Evolutionary conservation across 164 flowering plant species (phyloP).

Genomic region (Umbellularia californica): DNA sequence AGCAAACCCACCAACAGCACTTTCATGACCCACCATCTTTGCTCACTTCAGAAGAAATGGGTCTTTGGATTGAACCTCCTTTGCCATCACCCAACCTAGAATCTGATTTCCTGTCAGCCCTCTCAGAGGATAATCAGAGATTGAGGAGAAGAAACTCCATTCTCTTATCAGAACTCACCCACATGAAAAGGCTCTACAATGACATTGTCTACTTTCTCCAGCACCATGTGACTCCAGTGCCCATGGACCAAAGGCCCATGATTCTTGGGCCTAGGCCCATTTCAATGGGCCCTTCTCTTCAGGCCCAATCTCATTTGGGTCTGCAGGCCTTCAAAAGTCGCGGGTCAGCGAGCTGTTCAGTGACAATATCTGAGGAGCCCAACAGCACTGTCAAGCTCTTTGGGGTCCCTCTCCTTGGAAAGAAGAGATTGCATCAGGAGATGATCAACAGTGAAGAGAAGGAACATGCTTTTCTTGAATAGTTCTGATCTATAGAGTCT

Average conservation of each 20-base stretch:
- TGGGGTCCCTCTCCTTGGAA: slow-evolving; percentile 45
- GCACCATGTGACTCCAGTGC: slow-evolving; percentile 43
- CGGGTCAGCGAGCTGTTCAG: slow-evolving; percentile 5
- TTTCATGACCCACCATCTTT: slow-evolving; percentile 15
- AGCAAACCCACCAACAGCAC: slow-evolving; percentile 21
- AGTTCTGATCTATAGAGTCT: neutral
- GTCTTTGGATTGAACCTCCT: slow-evolving; percentile 21
- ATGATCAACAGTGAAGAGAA: neutral
- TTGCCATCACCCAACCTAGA: slow-evolving; percentile 12
- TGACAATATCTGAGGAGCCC: slow-evolving; percentile 17
- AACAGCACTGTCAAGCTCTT: slow-evolving; percentile 39
- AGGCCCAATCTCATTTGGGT: slow-evolving; percentile 11
- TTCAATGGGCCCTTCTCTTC: slow-evolving; percentile 19
- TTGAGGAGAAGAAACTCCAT: slow-evolving; percentile 43
- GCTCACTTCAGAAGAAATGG: slow-evolving; percentile 20
- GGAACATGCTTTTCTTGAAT: neutral
- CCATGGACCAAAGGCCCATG: slow-evolving; percentile 18
- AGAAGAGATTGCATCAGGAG: slow-evolving; percentile 41
- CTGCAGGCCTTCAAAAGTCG: slow-evolving; percentile 9
- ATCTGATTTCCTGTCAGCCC: slow-evolving; percentile 28
- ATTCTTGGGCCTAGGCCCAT: slow-evolving; percentile 19
- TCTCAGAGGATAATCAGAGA: slow-evolving; percentile 43
- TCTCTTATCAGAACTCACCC: slow-evolving; percentile 54
- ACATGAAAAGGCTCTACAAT: slow-evolving; percentile 63
- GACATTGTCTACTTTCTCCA: slow-evolving; percentile 63